A percentile compares a stretch with the other conserved stretches of the same genome.
Evolutionary conservation across 805 yeast species (phyloP).

Genomic region (Kazachstania taianensis): DNA sequence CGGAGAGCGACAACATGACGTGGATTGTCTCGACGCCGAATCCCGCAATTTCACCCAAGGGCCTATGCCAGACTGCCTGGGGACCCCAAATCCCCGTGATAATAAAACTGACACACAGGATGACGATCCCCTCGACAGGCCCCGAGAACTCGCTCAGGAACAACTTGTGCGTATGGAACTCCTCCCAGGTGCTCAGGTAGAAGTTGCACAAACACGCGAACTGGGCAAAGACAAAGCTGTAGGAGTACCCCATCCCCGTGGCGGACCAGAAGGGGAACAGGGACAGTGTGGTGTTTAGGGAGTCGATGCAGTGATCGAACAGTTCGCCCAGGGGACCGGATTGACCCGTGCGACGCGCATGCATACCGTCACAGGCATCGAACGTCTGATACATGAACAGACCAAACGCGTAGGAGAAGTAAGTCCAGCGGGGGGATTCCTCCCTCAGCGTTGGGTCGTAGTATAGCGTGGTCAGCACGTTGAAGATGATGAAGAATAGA

Average conservation of each 20-base stretch:
- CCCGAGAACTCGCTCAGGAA: conserved; percentile 78
- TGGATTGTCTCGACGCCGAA: conserved; percentile 36
- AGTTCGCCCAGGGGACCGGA: conserved; percentile 91
- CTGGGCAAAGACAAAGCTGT: conserved; percentile 51
- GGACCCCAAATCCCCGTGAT: conserved; percentile 66
- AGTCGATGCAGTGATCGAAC: conserved; percentile 81
- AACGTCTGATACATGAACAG: conserved; percentile 87
- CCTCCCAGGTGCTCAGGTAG: conserved; percentile 92
- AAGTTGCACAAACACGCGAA: conserved; percentile 67
- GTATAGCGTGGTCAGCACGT: conserved; percentile 56
- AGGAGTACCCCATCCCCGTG: conserved; percentile 63
- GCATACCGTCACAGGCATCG: conserved; percentile 94
- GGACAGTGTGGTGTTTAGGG: conserved; percentile 73
- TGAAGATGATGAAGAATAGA: conserved; percentile 55
- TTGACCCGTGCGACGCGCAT: conserved; percentile 94
- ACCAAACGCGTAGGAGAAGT: conserved; percentile 69
- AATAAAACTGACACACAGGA: conserved; percentile 45
- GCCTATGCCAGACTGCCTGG: conserved; percentile 46
- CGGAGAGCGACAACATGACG: conserved; percentile 48
- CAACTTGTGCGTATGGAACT: conserved; percentile 78
- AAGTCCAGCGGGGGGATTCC: conserved; percentile 67
- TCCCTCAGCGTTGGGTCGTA: conserved; percentile 60
- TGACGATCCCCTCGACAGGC: conserved; percentile 87
- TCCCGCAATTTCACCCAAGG: conserved; percentile 25
- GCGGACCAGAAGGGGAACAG: conserved; percentile 65